Evolutionary conservation across 2,329 filamentous ascomycete species (phyloP), one percentile per base, ranked within the genome.

Genomic region (Diaporthe amygdali): DNA sequence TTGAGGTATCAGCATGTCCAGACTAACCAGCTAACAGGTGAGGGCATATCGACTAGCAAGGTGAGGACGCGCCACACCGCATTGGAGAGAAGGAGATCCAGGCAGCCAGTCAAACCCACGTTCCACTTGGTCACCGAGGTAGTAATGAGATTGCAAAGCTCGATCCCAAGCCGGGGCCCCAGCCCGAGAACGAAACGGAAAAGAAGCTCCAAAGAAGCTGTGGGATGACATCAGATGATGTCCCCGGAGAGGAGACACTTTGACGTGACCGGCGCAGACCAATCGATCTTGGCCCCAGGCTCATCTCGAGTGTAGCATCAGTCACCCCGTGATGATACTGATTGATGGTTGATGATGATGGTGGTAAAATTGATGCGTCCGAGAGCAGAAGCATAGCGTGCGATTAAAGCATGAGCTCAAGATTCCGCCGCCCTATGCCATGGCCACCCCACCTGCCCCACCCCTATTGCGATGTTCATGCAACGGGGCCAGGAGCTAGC

Each of bases 351-450:
- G 39, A 7, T 20, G 54, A 30, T 34, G 55, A 44, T 32, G 39
- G 46, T 41, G 41, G 37, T 22, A 46, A 22, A 47, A 46, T 32
- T 46, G 37, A 63, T 46, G 27, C 39, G 56, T 46, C 56, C 56
- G 25, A 41, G 39, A 63, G 56, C 56, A 32, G 34, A 22, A 37
- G 56, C 52, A 59, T 27, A 25, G 54, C 20, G 56, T 63, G 56
- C 22, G 56, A 46, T 34, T 34, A 46, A 63, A 47, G 56, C 56
- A 63, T 63, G 56, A 63, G 56, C 56, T 63, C 56, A 63, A 63
- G 56, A 63, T 63, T 63, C 56, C 56, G 56, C 56, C 56, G 41
- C 56, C 56, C 56, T 63, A 63, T 63, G 56, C 56, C 39, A 44
- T 46, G 39, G 55, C 25, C 25, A 61, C 56, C 39, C 56, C 27